These are phyloP conservation scores for Coelastrella sp. DNA, from an alignment of 139 green algal species.

Conservation along the genomic window DNA sequence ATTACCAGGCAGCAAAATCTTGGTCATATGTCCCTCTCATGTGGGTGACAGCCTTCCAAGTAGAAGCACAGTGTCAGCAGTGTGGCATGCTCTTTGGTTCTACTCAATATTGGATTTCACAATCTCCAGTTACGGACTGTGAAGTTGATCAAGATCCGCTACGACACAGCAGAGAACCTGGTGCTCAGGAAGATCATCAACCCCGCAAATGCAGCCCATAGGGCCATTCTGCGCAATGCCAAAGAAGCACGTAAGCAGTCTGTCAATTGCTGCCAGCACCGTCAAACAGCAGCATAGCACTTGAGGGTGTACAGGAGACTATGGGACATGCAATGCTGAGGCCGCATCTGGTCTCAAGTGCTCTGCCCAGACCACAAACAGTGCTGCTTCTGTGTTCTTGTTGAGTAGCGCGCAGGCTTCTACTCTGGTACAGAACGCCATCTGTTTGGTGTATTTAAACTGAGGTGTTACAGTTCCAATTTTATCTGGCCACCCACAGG, in stretches of 20 bases:
- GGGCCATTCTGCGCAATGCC: constrained; percentile 18
- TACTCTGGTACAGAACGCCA: too few species aligned
- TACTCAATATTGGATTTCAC: too few species aligned
- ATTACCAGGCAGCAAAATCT: too few species aligned
- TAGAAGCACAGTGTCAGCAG: neutral
- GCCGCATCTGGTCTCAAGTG: too few species aligned
- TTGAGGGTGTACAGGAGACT: neutral
- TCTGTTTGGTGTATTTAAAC: too few species aligned
- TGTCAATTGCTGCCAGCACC: neutral
- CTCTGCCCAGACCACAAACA: too few species aligned
- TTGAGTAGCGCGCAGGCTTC: too few species aligned
- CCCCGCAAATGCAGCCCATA: constrained; percentile 5
- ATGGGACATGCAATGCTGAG: too few species aligned
- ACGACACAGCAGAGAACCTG: constrained; percentile 29
- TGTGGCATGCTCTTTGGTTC: too few species aligned
- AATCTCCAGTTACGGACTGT: neutral
- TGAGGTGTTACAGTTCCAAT: too few species aligned
- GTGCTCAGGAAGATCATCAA: constrained; percentile 28
- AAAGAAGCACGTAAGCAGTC: constrained; percentile 3
- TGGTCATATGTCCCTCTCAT: too few species aligned
- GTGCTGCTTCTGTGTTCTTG: too few species aligned
- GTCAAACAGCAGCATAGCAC: neutral
- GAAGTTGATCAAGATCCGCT: neutral
- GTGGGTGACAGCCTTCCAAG: neutral
- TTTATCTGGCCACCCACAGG: neutral